Conservation (phyloP, 2,329 filamentous ascomycete genomes). For the Sclerotinia borealis region DNA sequence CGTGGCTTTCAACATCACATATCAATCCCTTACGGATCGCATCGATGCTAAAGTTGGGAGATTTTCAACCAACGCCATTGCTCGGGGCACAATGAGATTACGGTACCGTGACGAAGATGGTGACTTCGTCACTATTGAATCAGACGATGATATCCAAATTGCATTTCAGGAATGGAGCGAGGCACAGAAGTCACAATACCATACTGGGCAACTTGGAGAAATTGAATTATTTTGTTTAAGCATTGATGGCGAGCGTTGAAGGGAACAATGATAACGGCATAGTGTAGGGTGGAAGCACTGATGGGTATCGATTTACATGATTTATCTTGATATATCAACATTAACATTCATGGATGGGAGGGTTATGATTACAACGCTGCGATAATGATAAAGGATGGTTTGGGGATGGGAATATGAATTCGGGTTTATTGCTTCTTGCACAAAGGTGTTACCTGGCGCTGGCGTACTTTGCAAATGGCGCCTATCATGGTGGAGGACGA, state of each 20-base stretch:
- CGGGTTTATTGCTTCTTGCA: constrained; percentile 15
- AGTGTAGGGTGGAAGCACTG: background rate
- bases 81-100: constrained; percentile 74
- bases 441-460: constrained; percentile 22
- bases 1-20: constrained; percentile 90
- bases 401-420: constrained; percentile 18
- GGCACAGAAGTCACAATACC: constrained; percentile 55
- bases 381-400: constrained; percentile 26
- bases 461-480: constrained; percentile 17
- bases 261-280: background rate
- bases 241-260: constrained; percentile 27
- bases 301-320: constrained; percentile 6
- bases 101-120: constrained; percentile 90
- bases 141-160: constrained; percentile 92
- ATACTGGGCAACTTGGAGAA: constrained; percentile 71
- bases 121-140: constrained; percentile 88
- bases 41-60: constrained; percentile 92
- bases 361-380: constrained; percentile 28
- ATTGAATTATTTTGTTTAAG: constrained; percentile 79
- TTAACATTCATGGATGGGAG: constrained; percentile 18
- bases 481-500: constrained; percentile 15
- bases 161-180: constrained; percentile 94
- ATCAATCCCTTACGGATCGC: constrained; percentile 86
- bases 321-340: constrained; percentile 17
- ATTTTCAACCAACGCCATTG: constrained; percentile 78